Conservation (phyloP, 176 grass and related monocot species). For the Areca catechu region DNA sequence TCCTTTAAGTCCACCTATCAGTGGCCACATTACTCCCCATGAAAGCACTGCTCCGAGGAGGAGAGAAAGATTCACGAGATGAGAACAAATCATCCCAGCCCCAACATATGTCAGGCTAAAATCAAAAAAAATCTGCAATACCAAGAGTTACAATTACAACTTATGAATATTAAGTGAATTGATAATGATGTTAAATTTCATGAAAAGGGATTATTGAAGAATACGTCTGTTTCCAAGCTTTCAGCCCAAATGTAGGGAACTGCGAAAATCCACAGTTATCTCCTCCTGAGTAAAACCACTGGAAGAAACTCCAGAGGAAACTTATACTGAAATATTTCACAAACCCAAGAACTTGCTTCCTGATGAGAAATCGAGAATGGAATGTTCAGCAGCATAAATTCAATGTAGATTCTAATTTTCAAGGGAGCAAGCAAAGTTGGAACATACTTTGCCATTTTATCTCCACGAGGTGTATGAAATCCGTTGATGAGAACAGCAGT, state of each 20-base stretch:
- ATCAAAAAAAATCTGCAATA: conserved; percentile 79
- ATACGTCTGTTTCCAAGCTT: conserved; percentile 93
- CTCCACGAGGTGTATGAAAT: conserved; percentile 84
- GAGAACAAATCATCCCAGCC: conserved; percentile 95
- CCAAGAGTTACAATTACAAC: conserved; percentile 20
- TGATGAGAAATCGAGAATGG: conserved; percentile 21
- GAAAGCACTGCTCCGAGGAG: conserved; percentile 75
- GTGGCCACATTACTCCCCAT: conserved; percentile 96
- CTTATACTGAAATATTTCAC: conserved; percentile 73
- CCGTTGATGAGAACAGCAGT: conserved; percentile 95
- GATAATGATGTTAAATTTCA: not conserved
- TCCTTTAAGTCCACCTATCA: conserved; percentile 66
- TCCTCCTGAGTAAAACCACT: conserved; percentile 96
- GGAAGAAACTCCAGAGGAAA: conserved; percentile 92
- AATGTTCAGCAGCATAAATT: not conserved
- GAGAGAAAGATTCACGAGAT: conserved; percentile 85
- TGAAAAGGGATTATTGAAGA: conserved; percentile 1
- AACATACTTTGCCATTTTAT: conserved; percentile 70
- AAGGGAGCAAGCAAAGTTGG: conserved; percentile 8
- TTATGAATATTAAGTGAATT: not conserved
- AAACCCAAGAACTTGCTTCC: conserved; percentile 72
- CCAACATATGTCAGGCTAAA: conserved; percentile 96
- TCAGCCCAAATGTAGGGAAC: conserved; percentile 91
- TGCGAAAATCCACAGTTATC: conserved; percentile 76
- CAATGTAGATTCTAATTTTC: not conserved